These are phyloP conservation scores for Ormosia semicastrata DNA, from an alignment of 306 rosid species.

Conservation along the genomic window DNA sequence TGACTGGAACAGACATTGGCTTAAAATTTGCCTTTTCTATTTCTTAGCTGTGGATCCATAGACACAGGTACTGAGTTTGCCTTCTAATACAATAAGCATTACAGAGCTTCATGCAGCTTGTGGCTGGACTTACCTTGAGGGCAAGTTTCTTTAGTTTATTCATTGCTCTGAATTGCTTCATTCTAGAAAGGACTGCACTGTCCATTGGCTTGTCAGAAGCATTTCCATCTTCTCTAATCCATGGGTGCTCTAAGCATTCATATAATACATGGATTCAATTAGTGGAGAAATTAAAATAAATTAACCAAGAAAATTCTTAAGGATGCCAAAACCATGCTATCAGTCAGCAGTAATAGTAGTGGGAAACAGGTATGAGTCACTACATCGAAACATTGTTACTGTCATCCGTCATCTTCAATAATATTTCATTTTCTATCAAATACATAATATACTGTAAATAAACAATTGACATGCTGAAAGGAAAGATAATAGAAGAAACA, in stretches of 20 bases:
- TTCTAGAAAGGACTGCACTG: conserved; percentile 87
- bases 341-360: background rate
- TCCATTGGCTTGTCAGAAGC: conserved; percentile 93
- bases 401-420: background rate
- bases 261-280: conserved; percentile 29
- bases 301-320: background rate
- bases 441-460: background rate
- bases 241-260: conserved; percentile 75
- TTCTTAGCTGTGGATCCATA: background rate
- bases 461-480: conserved; percentile 8
- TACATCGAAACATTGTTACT: background rate
- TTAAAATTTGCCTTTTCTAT: background rate
- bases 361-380: background rate
- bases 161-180: conserved; percentile 97
- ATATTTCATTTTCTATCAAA: background rate
- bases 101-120: conserved; percentile 9
- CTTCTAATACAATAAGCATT: background rate
- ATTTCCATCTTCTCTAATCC: conserved; percentile 88
- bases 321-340: background rate
- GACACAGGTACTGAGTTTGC: background rate
- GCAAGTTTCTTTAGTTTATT: conserved; percentile 92
- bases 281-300: background rate
- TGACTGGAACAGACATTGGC: background rate
- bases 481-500: conserved; percentile 3
- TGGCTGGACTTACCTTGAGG: conserved; percentile 56